Evolutionary conservation across 306 rosid species (phyloP).

Genomic region (Malus fusca): DNA sequence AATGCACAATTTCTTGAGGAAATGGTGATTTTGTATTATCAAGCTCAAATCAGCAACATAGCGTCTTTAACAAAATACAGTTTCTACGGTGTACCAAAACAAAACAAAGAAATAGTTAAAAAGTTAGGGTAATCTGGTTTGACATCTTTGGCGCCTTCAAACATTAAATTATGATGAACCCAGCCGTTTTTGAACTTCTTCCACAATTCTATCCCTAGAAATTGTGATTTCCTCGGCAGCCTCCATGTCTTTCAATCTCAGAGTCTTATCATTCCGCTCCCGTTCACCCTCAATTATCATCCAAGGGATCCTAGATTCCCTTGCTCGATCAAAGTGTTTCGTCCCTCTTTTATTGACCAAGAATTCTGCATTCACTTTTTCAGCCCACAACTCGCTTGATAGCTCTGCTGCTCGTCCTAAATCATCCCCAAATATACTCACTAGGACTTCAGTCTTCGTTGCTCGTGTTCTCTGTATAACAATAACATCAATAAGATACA

Average conservation of each 20-base stretch:
- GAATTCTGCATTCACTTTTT: conserved; percentile 51
- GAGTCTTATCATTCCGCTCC: conserved; percentile 54
- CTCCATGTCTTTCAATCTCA: conserved; percentile 48
- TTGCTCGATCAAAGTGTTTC: conserved; percentile 73
- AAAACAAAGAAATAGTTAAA: neutral
- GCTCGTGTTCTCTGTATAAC: conserved; percentile 59
- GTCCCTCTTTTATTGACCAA: conserved; percentile 46
- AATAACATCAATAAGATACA: neutral
- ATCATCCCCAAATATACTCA: conserved; percentile 73
- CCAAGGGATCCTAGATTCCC: conserved; percentile 78
- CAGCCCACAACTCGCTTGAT: conserved; percentile 70
- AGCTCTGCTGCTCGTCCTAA: conserved; percentile 56
- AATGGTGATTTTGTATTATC: too few species aligned
- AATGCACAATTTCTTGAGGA: too few species aligned
- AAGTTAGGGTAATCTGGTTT: neutral
- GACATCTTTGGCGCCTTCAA: neutral
- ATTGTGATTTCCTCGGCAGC: conserved; percentile 30
- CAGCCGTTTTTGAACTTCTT: conserved; percentile 53
- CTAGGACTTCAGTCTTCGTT: conserved; percentile 74
- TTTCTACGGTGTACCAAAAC: neutral
- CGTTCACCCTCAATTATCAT: conserved; percentile 72
- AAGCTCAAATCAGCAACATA: neutral
- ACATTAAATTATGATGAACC: conserved; percentile 4
- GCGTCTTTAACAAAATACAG: neutral
- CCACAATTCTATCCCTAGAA: conserved; percentile 44